phyloP scores from a whole-genome alignment of 257 asterid genomes.

The Verbena officinalis region DNA sequence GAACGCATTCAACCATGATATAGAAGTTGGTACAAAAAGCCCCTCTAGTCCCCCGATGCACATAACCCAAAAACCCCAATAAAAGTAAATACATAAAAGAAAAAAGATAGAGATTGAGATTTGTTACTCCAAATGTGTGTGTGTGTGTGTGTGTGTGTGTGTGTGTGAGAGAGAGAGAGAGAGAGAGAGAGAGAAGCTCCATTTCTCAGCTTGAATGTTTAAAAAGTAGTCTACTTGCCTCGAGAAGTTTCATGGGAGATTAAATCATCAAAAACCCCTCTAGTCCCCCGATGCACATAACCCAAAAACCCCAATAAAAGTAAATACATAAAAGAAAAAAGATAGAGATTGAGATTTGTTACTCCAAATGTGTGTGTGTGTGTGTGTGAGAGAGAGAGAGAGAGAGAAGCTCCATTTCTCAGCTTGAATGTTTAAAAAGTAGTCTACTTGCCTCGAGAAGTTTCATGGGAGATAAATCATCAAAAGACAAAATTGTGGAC shows the following conservation, averaged over 20 bases:
- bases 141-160: too few species aligned
- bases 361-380: too few species aligned
- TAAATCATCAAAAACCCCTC: background rate
- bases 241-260: background rate
- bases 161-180: background rate
- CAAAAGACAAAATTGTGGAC: background rate
- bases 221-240: background rate
- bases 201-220: background rate
- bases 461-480: background rate
- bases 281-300: background rate
- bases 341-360: too few species aligned
- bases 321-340: background rate
- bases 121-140: too few species aligned
- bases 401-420: background rate
- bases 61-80: background rate
- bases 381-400: too few species aligned
- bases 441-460: background rate
- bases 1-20: constrained; percentile 7
- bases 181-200: background rate
- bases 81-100: background rate
- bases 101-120: too few species aligned
- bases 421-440: background rate
- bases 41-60: background rate
- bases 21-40: background rate
- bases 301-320: background rate